Evolutionary conservation across 805 yeast species (phyloP), one percentile per base, ranked within the genome.

Genomic region (Saccharomycodes ludwigii): DNA sequence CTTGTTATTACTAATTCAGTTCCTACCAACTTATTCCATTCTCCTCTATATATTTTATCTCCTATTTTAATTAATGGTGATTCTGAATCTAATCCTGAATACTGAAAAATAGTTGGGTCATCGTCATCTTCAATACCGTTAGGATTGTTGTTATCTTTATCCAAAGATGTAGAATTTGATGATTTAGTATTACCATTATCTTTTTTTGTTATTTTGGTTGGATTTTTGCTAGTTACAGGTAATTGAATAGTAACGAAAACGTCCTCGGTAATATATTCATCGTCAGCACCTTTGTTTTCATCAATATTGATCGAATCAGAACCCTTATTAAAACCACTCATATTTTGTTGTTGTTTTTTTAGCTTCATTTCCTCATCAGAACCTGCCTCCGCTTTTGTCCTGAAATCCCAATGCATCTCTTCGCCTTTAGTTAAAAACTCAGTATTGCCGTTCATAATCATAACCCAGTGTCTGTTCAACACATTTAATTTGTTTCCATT

Each of bases 361-460:
- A 70, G 68, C 41, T 68, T 71, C 32, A 84, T 73, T 53, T 85
- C 95, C 31, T 78, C 94, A 40, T 76, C 83, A 3, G 94, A 80
- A 8, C 95, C 95, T 5, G 95, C 94, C 57, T 83, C 95, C 42
- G 71, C 76, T 13, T 71, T 73, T 35, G 63, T 63, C 46, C 69
- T 71, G 60, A 85, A 88, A 44, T 76, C 73, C 96, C 96, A 86
- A 48, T 82, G 76, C 93, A 84, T 83, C 52, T 85, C 95, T 46
- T 86, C 91, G 6, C 97, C 97, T 5, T 65, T 55, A 5, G 68
- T 52, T 38, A 88, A 60, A 44, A 77, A 85, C 27, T 68, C 73
- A 6, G 83, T 71, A 40, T 72, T 66, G 4, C 96, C 95, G 49
- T 81, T 82, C 66, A 68, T 63, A 13, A 61, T 61, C 32, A 77